These are phyloP conservation scores for Pseudogymnoascus sp. DNA, from an alignment of 2,329 filamentous ascomycete species.

Conservation along the genomic window DNA sequence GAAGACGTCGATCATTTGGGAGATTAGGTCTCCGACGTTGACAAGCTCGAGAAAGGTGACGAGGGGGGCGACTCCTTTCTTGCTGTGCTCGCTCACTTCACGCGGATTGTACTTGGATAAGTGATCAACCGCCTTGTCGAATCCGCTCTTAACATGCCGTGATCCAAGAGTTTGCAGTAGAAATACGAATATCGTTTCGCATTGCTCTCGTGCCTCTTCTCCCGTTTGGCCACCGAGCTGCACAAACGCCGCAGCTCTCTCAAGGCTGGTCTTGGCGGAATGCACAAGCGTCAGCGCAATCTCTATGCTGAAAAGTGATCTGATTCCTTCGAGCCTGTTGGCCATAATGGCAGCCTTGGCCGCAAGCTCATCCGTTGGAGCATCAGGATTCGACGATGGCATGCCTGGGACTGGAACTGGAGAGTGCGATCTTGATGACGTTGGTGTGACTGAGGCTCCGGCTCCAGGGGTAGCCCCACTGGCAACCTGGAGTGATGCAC, in stretches of 20 bases:
- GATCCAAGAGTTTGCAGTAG: constrained; percentile 78
- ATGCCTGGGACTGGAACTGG: constrained; percentile 28
- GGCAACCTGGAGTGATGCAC: constrained; percentile 17
- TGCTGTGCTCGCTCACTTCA: constrained; percentile 63
- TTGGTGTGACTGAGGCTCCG: constrained; percentile 21
- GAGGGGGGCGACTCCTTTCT: constrained; percentile 72
- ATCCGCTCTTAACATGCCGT: constrained; percentile 83
- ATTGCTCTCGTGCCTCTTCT: constrained; percentile 78
- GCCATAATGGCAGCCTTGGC: constrained; percentile 98
- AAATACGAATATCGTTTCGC: constrained; percentile 77
- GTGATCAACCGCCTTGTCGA: constrained; percentile 86
- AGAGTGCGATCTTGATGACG: constrained; percentile 42
- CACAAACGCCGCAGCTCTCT: constrained; percentile 77
- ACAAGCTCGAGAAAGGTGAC: constrained; percentile 96
- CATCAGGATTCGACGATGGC: constrained; percentile 48
- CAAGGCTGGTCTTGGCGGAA: constrained; percentile 77
- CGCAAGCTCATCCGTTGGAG: constrained; percentile 82
- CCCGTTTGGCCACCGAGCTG: constrained; percentile 71
- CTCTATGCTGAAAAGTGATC: constrained; percentile 91
- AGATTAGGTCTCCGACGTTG: constrained; percentile 94
- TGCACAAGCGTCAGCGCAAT: constrained; percentile 86
- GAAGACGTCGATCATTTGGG: constrained; percentile 98
- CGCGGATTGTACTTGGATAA: constrained; percentile 86
- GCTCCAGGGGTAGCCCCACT: constrained; percentile 11
- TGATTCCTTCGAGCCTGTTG: constrained; percentile 86